phyloP scores from a whole-genome alignment of 208 protist species.

The Wallacemonas sp. region DNA sequence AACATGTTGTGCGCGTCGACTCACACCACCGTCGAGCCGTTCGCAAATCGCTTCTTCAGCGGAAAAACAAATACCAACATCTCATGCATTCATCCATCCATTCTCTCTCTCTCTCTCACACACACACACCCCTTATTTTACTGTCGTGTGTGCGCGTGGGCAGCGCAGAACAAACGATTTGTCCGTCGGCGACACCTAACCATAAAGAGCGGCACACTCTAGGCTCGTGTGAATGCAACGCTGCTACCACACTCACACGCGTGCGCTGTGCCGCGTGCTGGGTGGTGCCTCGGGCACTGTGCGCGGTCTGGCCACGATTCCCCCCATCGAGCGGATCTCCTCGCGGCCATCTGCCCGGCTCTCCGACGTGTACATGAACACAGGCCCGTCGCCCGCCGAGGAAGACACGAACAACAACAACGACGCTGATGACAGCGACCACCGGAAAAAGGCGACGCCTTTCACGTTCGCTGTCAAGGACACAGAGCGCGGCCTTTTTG shows the following conservation, averaged over 20 bases:
- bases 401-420: too few species aligned
- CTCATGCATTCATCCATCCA: too few species aligned
- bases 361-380: conserved; percentile 22
- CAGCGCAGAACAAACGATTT: too few species aligned
- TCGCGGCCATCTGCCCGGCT: conserved; percentile 16
- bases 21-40: too few species aligned
- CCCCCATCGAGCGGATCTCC: conserved; percentile 39
- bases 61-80: too few species aligned
- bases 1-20: too few species aligned
- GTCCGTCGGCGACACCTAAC: not conserved
- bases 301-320: conserved; percentile 27
- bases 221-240: not conserved
- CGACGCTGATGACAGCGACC: too few species aligned
- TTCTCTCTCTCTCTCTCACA: too few species aligned
- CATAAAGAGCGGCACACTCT: not conserved
- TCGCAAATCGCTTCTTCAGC: too few species aligned
- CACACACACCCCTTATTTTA: too few species aligned
- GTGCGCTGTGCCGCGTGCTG: not conserved
- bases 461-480: conserved; percentile 57
- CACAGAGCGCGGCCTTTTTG: conserved; percentile 53
- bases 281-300: not conserved
- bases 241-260: not conserved
- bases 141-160: too few species aligned
- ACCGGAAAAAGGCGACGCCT: too few species aligned
- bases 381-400: not conserved